Base-by-base conservation (phyloP, 75 land plant genomes). In the Larix kaempferi region DNA sequence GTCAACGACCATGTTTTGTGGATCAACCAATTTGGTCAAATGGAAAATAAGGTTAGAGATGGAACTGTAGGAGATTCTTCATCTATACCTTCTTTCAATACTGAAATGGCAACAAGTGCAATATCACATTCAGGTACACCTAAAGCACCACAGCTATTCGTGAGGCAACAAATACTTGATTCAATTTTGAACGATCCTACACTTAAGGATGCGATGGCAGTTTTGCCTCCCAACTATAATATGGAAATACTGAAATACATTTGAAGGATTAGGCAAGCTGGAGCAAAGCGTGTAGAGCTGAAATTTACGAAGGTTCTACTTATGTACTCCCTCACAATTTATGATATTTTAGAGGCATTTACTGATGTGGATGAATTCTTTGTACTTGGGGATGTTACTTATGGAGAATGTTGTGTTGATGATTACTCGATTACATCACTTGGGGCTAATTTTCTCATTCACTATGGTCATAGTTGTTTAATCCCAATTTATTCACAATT, bases 321-420 rank as follows among this genome's bases (percentile, higher is more conserved):
- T 57, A 88, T 96, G 98, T 96, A 85, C 87, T 84, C 99, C 65
- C 93, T 90, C 79, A 58, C 86, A 65, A 77, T 90, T 79, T 86
- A 91, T 80, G 99, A 96, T 82, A 92, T 96, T 71, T 78, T 96
- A 78, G 87, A 81, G 27, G 22, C 78, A 77, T 89, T 92, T 77
- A 82, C 91, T 27, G 80, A 73, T 56, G 91, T 74, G 78, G 81
- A 87, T 57, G 89, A 92, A 60, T 91, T 94, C 84, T 87, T 96
- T 86, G 86, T 96, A 59, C 91, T 96, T 64, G 99, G 93, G 37
- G 99, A n/a, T n/a, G n/a, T n/a, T n/a, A n/a, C n/a, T n/a, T n/a
- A 96, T 65, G 99, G 99, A 19, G 99, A 98, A 15, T 96, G 99
- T 78, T 96, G 98, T 78, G 87, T 96, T 78, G 99, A 93, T 77